Evolutionary conservation across 768 basidiomycete genomes (phyloP), one percentile per base, ranked within the genome.

Genomic region (Tremella mesenterica): DNA sequence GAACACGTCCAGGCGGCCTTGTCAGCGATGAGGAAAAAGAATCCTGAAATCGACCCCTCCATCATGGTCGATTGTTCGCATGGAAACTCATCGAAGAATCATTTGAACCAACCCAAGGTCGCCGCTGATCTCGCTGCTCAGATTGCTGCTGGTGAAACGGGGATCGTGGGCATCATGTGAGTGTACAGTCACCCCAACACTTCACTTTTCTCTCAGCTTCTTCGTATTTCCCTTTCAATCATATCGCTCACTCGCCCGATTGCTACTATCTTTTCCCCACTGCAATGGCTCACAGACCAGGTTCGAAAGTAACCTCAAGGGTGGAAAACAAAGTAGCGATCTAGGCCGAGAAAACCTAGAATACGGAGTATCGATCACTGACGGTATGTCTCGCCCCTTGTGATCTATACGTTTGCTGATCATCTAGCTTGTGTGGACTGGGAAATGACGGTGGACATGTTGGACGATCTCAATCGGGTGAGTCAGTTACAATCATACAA

Each of bases 51-150:
- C 83, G 85, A 88, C 69, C 55, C 70, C 25, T 54, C 44, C 2
- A 52, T 59, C 27, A 67, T 93, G 91, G 83, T 95, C 59, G 89
- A 93, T 74, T 93, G 93, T 79, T 92, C 89, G 63, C 92, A 96
- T 70, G 91, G 93, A 55, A 96, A 97, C 75, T 88, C 86, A 64
- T 81, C 79, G 55, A 96, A 99, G 75, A 87, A 95, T 69, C 86
- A 93, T 73, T 77, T 81, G 55, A 87, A 83, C 63, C 93, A 99
- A 75, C 76, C 83, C 2, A 83, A 86, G 54, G 93, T 97, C 30
- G 88, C 86, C 7, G 85, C 88, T 28, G 84, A 93, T 68, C 85
- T 99, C 59, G 91, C 89, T 64, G 73, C 83, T 72, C 61, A 62
- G 48, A 44, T 52, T 34, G 65, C 66, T 12, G 64, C 62, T 21